Conservation (phyloP, 176 grass and related monocot genomes). For the Phragmites australis region DNA sequence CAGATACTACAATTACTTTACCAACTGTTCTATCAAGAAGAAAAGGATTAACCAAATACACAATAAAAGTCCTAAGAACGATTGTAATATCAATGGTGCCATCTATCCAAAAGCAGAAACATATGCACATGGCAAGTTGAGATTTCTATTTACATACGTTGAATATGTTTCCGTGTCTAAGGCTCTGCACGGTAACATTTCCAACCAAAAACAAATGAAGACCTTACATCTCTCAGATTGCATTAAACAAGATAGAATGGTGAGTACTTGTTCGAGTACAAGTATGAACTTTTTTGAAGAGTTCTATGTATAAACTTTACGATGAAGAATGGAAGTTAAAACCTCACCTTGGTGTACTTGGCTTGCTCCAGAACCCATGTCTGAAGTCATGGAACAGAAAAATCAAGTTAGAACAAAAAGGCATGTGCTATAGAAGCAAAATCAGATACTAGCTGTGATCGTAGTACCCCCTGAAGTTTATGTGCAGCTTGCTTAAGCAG, state of each 20-base stretch:
- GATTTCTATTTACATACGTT: constrained; percentile 1
- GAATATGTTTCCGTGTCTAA: neutral
- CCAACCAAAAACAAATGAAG: neutral
- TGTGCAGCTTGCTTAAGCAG: neutral
- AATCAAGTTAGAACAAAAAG: constrained; percentile 33
- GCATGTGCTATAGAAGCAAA: neutral
- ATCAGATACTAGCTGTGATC: constrained; percentile 10
- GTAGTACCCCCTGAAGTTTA: neutral
- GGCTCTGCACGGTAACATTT: neutral
- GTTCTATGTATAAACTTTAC: neutral
- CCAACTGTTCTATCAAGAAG: neutral
- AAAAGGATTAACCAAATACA: neutral
- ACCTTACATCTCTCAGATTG: neutral
- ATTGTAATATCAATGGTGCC: neutral
- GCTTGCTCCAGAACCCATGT: constrained; percentile 86
- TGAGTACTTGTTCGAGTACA: neutral
- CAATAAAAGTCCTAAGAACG: neutral
- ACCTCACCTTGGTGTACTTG: constrained; percentile 78
- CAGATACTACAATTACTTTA: neutral
- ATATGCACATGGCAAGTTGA: neutral
- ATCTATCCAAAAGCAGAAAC: neutral
- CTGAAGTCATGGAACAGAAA: constrained; percentile 54
- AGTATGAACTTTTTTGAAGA: constrained; percentile 9
- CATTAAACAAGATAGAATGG: neutral
- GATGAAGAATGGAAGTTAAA: constrained; percentile 13